Percentiles rank a stretch among this genome's conserved stretches.
Conservation (phyloP, 1,284 basidiomycete genomes). For the Melampsora larici-populina region DNA sequence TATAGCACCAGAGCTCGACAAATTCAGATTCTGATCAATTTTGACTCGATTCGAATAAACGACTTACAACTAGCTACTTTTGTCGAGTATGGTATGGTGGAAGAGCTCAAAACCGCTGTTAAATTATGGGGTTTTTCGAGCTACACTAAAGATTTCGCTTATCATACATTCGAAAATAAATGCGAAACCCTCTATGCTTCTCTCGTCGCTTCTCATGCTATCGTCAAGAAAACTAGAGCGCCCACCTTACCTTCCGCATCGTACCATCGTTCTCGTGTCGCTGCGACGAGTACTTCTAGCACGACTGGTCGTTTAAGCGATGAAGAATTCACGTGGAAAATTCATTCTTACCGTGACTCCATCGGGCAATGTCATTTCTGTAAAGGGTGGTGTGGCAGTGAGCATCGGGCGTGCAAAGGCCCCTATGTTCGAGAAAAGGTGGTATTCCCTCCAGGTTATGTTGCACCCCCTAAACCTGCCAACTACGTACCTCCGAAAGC, state of each 20-base stretch:
- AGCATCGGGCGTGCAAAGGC: too few relatives aligned
- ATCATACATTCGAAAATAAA: background rate
- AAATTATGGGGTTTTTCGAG: background rate
- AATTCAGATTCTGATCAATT: conserved; percentile 5
- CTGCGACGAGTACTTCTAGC: too few relatives aligned
- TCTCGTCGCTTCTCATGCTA: too few relatives aligned
- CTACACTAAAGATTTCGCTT: background rate
- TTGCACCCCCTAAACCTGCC: background rate
- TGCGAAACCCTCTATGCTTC: background rate
- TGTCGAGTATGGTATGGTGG: background rate
- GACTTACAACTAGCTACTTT: background rate
- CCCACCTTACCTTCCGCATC: too few relatives aligned
- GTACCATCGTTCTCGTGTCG: too few relatives aligned
- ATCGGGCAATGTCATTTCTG: background rate
- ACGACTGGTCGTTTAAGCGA: too few relatives aligned
- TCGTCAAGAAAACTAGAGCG: too few relatives aligned
- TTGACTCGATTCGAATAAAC: background rate
- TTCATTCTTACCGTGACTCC: conserved; percentile 4
- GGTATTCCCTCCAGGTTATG: background rate
- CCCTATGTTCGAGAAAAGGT: background rate
- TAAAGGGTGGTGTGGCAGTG: background rate
- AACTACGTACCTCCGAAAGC: background rate
- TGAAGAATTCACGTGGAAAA: too few relatives aligned
- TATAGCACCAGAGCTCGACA: background rate
- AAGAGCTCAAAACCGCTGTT: background rate